These are phyloP conservation scores for Fraxinus baroniana DNA, from an alignment of 305 asterid genomes.

Conservation along the genomic window DNA sequence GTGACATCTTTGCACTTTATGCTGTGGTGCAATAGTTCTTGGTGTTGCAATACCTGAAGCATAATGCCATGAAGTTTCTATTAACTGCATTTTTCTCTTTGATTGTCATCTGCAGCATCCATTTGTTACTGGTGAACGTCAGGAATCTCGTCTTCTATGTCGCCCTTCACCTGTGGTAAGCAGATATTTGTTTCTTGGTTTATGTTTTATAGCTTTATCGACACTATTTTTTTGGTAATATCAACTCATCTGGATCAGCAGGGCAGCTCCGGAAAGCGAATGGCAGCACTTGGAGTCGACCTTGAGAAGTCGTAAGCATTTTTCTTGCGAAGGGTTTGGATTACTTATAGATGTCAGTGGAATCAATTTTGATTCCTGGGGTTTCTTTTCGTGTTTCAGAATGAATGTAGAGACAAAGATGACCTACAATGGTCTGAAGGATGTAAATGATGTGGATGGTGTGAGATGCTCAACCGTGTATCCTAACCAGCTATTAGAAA, in stretches of 20 bases:
- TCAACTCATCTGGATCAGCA: constrained; percentile 36
- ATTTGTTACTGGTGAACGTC: constrained; percentile 77
- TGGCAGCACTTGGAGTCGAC: constrained; percentile 49
- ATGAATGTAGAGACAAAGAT: constrained; percentile 51
- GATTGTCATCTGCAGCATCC: constrained; percentile 70
- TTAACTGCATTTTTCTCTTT: constrained; percentile 17
- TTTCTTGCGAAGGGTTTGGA: background rate
- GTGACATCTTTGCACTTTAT: background rate
- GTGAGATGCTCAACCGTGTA: constrained; percentile 53
- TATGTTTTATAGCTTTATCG: constrained; percentile 7
- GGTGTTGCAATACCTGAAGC: background rate
- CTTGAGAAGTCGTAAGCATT: constrained; percentile 63
- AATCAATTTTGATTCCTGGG: constrained; percentile 15
- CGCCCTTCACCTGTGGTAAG: constrained; percentile 67
- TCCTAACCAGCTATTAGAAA: constrained; percentile 51
- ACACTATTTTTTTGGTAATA: constrained; percentile 18
- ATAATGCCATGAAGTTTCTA: background rate
- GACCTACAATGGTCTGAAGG: constrained; percentile 69
- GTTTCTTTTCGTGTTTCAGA: constrained; percentile 46
- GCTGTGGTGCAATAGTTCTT: background rate
- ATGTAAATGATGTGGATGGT: constrained; percentile 41
- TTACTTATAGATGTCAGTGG: constrained; percentile 5
- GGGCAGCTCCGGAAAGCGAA: constrained; percentile 52
- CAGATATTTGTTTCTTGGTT: constrained; percentile 19
- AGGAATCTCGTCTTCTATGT: constrained; percentile 51